Evolutionary conservation across 2,329 filamentous ascomycete species (phyloP).

Genomic region (Diaporthe ampelina): DNA sequence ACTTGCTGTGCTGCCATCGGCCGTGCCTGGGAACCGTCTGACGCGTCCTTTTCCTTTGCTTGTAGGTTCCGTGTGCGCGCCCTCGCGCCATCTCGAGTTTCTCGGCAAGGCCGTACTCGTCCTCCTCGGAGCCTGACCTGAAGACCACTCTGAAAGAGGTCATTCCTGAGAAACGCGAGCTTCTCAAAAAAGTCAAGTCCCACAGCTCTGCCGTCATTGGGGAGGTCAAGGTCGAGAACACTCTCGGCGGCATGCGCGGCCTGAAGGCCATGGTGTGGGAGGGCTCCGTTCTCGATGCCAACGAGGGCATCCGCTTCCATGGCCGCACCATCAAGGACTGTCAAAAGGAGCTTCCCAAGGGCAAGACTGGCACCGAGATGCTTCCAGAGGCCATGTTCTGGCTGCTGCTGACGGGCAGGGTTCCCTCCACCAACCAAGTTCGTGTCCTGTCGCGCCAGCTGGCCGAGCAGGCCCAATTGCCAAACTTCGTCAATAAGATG

Average conservation of each 20-base stretch:
- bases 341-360: slow-evolving; percentile 93
- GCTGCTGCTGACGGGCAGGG: slow-evolving; percentile 93
- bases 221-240: slow-evolving; percentile 94
- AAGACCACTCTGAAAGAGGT: slow-evolving; percentile 87
- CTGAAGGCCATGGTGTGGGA: slow-evolving; percentile 99
- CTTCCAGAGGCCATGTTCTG: slow-evolving; percentile 99
- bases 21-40: not conserved
- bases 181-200: slow-evolving; percentile 93
- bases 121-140: slow-evolving; percentile 86
- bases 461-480: slow-evolving; percentile 87
- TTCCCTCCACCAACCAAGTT: slow-evolving; percentile 86
- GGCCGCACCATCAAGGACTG: slow-evolving; percentile 98
- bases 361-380: slow-evolving; percentile 94
- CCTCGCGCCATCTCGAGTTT: slow-evolving; percentile 45
- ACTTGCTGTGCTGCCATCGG: not conserved
- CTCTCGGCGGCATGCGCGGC: slow-evolving; percentile 95
- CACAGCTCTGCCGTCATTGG: slow-evolving; percentile 87
- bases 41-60: not conserved
- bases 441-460: slow-evolving; percentile 87
- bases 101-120: slow-evolving; percentile 73
- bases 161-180: slow-evolving; percentile 93
- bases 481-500: slow-evolving; percentile 86
- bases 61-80: slow-evolving; percentile 48
- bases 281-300: slow-evolving; percentile 94
- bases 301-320: slow-evolving; percentile 98